Base-by-base conservation (phyloP, 257 asterid species). In the Verbena officinalis region DNA sequence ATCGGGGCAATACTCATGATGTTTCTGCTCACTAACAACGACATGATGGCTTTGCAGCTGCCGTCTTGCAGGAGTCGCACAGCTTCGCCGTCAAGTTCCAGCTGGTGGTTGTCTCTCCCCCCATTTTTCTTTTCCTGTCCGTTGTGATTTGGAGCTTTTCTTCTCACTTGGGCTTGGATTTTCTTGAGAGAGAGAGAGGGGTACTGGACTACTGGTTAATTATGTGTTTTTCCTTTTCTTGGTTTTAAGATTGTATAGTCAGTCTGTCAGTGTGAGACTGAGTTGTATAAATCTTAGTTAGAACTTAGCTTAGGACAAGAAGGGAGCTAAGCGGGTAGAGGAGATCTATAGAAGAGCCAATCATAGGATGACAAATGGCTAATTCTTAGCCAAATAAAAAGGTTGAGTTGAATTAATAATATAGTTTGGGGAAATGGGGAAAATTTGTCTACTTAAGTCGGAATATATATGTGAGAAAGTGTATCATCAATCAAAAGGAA, bases 61-160 rank as follows among this genome's bases (percentile, higher is more conserved):
- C 34, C 62, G 88, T 9, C 54, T 83, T 83, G 89, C 98, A 89
- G 0, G 92, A 81, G 49, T 86, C 95, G 70, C 98, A 92, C 7
- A 71, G 64, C 75, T 76, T 81, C 10, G 95, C 88, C 6, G 90
- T 78, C 24, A 67, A 21, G 77, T 82, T 86, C 88, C 95, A 83
- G 64, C 40, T 27, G 33, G 33, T n/a, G n/a, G n/a, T n/a, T n/a
- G n/a, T 73, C 51, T 82, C 83, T 21, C 73, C 76, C 9, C 75
- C 88, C 90, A 86, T 86, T 68, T 21, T 14, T 50, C 59, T 43
- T 21, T 54, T 36, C 12, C 52, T 17, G 1, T 55, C 11, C 5
- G 2, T 2, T 20, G 7, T 0, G 2, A 5, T 4, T 44, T 24
- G 2, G 19, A 13, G 19, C 51, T 21, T 14, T 40, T 12, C 44